Evolutionary conservation across 23 red algal genomes (phyloP).

Genomic region (Gracilaria domingensis): DNA sequence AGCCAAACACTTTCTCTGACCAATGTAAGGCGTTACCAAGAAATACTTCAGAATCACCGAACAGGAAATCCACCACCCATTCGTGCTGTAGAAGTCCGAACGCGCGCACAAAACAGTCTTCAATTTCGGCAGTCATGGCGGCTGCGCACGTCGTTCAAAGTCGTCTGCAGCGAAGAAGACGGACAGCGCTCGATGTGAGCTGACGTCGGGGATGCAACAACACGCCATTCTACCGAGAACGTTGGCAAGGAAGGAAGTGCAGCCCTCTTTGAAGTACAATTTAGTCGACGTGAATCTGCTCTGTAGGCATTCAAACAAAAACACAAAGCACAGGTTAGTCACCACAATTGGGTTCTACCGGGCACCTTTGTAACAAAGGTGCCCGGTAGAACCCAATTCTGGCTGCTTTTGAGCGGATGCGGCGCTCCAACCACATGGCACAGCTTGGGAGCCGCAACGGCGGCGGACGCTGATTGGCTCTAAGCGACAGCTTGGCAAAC

Average conservation of each 20-base stretch:
- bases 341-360: no score
- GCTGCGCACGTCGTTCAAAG: background rate
- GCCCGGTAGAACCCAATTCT: no score
- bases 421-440: background rate
- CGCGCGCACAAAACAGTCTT: background rate
- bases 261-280: no score
- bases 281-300: no score
- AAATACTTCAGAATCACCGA: background rate
- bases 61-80: constrained; percentile 1
- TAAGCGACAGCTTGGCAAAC: background rate
- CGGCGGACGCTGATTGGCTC: background rate
- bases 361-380: no score
- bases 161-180: background rate
- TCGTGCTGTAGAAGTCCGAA: background rate
- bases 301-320: no score
- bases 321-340: no score
- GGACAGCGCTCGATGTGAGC: background rate
- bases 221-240: no score
- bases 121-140: background rate
- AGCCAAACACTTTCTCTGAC: background rate
- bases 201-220: background rate
- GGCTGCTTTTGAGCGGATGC: no score
- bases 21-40: background rate
- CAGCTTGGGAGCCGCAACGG: background rate
- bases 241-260: no score